Evolutionary conservation across 768 basidiomycete genomes (phyloP).

Genomic region (Chalciporus piperatus): DNA sequence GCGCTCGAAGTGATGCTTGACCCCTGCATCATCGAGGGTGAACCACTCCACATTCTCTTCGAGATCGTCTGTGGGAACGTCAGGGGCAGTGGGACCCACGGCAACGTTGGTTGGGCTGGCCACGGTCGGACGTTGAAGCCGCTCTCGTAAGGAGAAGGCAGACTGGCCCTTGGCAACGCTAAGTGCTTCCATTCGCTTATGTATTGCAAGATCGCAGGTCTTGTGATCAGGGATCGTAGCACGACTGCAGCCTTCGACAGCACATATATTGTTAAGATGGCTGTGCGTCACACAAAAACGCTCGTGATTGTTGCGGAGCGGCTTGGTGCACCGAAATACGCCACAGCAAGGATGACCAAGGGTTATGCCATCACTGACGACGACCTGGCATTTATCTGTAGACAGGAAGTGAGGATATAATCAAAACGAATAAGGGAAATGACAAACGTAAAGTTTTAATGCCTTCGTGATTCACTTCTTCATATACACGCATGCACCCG

Average conservation of each 20-base stretch:
- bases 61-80: background rate
- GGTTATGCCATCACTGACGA: slow-evolving; percentile 22
- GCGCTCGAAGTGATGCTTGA: background rate
- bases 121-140: background rate
- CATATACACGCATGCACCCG: too few relatives aligned
- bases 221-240: slow-evolving; percentile 3
- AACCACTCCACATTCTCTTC: background rate
- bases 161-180: background rate
- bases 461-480: too few relatives aligned
- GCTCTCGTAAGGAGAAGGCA: background rate
- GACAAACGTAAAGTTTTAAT: too few relatives aligned
- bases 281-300: slow-evolving; percentile 16
- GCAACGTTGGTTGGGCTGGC: background rate
- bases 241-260: slow-evolving; percentile 10
- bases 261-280: slow-evolving; percentile 9
- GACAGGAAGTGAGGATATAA: too few relatives aligned
- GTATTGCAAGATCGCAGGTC: slow-evolving; percentile 22
- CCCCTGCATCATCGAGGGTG: background rate
- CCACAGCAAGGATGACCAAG: slow-evolving; percentile 19
- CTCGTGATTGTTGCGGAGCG: slow-evolving; percentile 11
- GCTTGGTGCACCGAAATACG: slow-evolving; percentile 3
- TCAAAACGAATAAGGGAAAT: too few relatives aligned
- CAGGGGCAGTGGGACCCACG: background rate
- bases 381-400: background rate
- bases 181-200: slow-evolving; percentile 4